phyloP scores from a whole-genome alignment of 2,329 filamentous ascomycete genomes.

The Microcyclosporella mali region DNA sequence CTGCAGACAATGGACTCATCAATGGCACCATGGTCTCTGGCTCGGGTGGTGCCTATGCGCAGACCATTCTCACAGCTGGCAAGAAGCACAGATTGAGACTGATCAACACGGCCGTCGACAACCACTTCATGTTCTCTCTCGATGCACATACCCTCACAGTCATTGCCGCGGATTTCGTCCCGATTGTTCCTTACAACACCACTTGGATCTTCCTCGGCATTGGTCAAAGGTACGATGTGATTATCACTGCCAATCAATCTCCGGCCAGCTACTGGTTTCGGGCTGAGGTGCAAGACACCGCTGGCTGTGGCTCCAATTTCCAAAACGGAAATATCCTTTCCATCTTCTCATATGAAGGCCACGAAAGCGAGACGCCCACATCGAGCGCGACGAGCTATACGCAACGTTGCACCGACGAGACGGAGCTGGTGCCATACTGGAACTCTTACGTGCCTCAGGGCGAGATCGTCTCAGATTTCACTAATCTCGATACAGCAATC shows the following conservation, averaged over 20 bases:
- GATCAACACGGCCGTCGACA: constrained; percentile 43
- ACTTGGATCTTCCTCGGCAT: constrained; percentile 32
- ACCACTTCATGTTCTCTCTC: constrained; percentile 37
- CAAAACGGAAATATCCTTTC: constrained; percentile 28
- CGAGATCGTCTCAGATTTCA: constrained; percentile 24
- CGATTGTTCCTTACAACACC: constrained; percentile 29
- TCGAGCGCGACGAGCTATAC: constrained; percentile 29
- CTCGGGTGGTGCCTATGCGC: constrained; percentile 26
- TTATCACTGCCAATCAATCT: constrained; percentile 34
- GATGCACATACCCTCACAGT: constrained; percentile 33
- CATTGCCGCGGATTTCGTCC: constrained; percentile 35
- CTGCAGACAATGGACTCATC: constrained; percentile 48
- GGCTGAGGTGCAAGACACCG: constrained; percentile 24
- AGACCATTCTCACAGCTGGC: constrained; percentile 32
- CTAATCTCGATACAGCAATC: constrained; percentile 24
- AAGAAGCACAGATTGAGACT: constrained; percentile 41
- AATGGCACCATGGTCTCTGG: constrained; percentile 36
- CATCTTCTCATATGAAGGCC: constrained; percentile 38
- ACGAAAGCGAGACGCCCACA: constrained; percentile 25
- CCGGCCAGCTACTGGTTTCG: constrained; percentile 34
- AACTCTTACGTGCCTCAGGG: constrained; percentile 31
- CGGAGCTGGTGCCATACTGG: constrained; percentile 34
- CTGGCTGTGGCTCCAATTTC: constrained; percentile 30
- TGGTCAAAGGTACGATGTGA: constrained; percentile 38
- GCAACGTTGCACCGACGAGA: constrained; percentile 39